Conservation (phyloP, 1,284 basidiomycete genomes). For the Ceratobasidium papillatum region DNA sequence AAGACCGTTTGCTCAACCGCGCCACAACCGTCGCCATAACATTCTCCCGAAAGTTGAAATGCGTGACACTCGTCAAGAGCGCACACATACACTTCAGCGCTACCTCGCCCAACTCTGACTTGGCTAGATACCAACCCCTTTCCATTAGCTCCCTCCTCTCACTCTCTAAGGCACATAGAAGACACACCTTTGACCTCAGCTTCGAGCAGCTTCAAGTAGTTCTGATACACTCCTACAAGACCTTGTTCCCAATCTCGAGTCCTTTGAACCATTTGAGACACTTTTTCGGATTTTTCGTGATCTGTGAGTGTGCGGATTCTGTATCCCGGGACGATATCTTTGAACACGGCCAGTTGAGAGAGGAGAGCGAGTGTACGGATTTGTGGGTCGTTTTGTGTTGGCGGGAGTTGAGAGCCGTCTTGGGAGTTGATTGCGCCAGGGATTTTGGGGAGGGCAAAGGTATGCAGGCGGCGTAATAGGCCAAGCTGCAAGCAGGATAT, state of each 20-base stretch:
- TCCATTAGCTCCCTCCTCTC: no score
- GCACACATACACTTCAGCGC: conserved; percentile 89
- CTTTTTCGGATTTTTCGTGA: conserved; percentile 90
- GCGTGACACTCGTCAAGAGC: conserved; percentile 81
- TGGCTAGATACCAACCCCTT: conserved; percentile 7
- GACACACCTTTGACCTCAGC: conserved; percentile 82
- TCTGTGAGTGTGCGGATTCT: conserved; percentile 90
- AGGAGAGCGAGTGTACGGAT: conserved; percentile 90
- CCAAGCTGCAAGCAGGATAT: conserved; percentile 67
- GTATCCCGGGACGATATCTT: conserved; percentile 93
- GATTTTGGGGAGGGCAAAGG: conserved; percentile 80
- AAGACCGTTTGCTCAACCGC: conserved; percentile 83
- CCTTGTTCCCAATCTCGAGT: conserved; percentile 97
- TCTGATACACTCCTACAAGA: conserved; percentile 89
- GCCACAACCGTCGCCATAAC: conserved; percentile 89
- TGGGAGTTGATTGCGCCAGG: background rate
- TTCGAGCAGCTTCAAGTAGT: conserved; percentile 87
- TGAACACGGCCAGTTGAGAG: conserved; percentile 93
- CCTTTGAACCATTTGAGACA: conserved; percentile 90
- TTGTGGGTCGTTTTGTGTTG: conserved; percentile 75
- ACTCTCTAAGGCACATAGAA: no score
- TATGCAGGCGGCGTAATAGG: conserved; percentile 83
- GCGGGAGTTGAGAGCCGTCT: conserved; percentile 60
- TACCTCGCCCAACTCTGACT: conserved; percentile 69
- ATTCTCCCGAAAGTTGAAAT: conserved; percentile 98